phyloP scores from a whole-genome alignment of 1,284 basidiomycete genomes.

The Tetrapyrgos nigripes region DNA sequence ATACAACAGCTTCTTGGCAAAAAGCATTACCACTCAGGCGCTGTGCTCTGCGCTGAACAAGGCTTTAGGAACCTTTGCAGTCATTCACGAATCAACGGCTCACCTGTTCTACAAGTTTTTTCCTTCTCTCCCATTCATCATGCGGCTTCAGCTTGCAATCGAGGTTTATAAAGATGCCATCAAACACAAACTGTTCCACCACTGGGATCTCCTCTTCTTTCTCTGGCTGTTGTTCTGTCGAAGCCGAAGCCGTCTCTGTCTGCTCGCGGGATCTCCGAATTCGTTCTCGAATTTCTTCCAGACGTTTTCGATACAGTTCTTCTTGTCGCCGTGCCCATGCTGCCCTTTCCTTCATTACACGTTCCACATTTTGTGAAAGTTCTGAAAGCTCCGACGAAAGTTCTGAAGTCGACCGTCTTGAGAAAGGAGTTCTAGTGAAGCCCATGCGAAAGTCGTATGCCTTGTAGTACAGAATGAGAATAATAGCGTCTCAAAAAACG shows the following conservation, averaged over 20 bases:
- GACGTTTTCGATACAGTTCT: constrained; percentile 51
- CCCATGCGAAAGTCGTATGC: constrained; percentile 57
- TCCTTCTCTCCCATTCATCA: constrained; percentile 12
- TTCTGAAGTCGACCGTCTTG: constrained; percentile 5
- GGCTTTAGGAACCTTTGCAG: not conserved
- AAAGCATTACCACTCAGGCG: not conserved
- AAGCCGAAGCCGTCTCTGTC: constrained; percentile 12
- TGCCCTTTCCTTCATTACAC: constrained; percentile 60
- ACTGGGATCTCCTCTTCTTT: constrained; percentile 36
- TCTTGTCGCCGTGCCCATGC: constrained; percentile 64
- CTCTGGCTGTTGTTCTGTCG: constrained; percentile 34
- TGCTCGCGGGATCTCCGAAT: constrained; percentile 35
- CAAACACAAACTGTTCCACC: constrained; percentile 7
- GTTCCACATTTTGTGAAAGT: constrained; percentile 44
- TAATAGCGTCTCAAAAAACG: not conserved
- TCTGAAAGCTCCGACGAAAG: not conserved
- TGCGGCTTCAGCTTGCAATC: constrained; percentile 5
- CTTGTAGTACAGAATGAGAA: constrained; percentile 39
- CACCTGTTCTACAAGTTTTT: constrained; percentile 13
- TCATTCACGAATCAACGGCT: not conserved
- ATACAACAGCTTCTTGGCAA: not conserved
- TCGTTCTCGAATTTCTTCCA: constrained; percentile 43
- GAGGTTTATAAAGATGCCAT: constrained; percentile 4
- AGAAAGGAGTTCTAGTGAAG: constrained; percentile 6
- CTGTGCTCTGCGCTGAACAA: constrained; percentile 7